Base-by-base conservation (phyloP, 352 stramenopile species). In the Phytophthora pluvialis region DNA sequence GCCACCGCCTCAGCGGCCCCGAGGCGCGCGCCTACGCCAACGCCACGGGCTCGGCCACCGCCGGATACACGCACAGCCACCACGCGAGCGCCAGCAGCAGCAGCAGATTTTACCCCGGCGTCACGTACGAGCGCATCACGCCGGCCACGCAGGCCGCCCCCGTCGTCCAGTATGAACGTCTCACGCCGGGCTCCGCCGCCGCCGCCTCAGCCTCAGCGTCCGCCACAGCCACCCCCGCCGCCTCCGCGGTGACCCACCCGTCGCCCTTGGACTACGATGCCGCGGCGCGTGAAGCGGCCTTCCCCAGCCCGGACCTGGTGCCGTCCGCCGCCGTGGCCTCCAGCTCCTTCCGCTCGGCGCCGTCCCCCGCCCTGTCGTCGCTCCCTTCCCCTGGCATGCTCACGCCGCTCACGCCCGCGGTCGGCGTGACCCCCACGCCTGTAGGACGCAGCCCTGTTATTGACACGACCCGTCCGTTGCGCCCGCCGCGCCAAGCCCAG, bases 381-480 rank as follows among this genome's bases (percentile, higher is more conserved):
- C 59, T 86, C 18, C 78, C 78, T 3, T 86, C 78, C 0, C 78
- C 78, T 13, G 78, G 78, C 4, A 86, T 86, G 78, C 72, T 86
- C 8, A 86, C 78, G 16, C 77, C 77, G n/a, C 56, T 86, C 0
- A 72, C 70, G 0, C 62, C 67, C 0, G 70, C 69, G 3, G 33
- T 57, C 5, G 54, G 52, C 13, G 40, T 54, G 12, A 57, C 56
- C 3, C 28, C 52, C 4, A 64, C 52, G n/a, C 35, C 68, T 32
- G 35, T 77, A 9, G 71, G 71, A n/a, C 64, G 77, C 43, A 85
- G 71, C 16, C 77, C 77, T 15, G 36, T 62, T 5, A 21, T 82
- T 2, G 77, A 85, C 39, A 53, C 59, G 11, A 64, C 78, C 32
- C 59, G 71, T 11, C 57, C 66, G 12, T n/a, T 70, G 44, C 47